phyloP scores from a whole-genome alignment of 1,139 yeast species.

The Zygoascus sp. region DNA sequence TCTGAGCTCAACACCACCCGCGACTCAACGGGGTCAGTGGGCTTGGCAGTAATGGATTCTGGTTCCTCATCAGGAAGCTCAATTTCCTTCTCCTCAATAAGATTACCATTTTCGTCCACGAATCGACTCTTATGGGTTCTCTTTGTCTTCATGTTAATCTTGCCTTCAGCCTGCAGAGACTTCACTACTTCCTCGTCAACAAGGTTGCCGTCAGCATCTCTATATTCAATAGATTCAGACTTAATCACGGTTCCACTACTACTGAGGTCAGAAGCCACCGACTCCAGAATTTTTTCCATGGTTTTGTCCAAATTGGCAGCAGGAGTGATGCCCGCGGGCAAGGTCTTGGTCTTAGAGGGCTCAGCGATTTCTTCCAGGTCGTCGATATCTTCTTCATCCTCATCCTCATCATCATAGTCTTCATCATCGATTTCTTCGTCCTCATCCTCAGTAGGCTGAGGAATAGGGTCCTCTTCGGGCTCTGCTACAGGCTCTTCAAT shows the following conservation, averaged over 20 bases:
- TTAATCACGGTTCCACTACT: background rate
- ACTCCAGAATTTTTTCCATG: background rate
- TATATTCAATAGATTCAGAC: conserved; percentile 1
- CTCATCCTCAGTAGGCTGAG: conserved; percentile 13
- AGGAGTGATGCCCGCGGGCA: background rate
- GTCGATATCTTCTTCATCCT: background rate
- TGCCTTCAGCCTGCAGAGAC: background rate
- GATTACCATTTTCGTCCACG: conserved; percentile 1
- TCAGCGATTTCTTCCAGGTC: background rate
- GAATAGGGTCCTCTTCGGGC: conserved; percentile 8
- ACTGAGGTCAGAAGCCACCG: background rate
- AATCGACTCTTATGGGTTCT: background rate
- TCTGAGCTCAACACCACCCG: conserved; percentile 5
- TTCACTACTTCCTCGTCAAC: conserved; percentile 8
- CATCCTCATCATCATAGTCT: conserved; percentile 8
- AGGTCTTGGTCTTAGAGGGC: background rate
- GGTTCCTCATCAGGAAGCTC: conserved; percentile 6
- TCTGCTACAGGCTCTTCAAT: conserved; percentile 11
- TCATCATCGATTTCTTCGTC: conserved; percentile 8
- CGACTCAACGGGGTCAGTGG: background rate
- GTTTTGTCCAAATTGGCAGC: background rate
- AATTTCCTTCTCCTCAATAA: conserved; percentile 2
- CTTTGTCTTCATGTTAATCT: conserved; percentile 2
- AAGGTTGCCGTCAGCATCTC: conserved; percentile 11
- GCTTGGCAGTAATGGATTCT: background rate